These are phyloP conservation scores for Mangifera indica DNA, from an alignment of 345 rosid species.

Conservation along the genomic window DNA sequence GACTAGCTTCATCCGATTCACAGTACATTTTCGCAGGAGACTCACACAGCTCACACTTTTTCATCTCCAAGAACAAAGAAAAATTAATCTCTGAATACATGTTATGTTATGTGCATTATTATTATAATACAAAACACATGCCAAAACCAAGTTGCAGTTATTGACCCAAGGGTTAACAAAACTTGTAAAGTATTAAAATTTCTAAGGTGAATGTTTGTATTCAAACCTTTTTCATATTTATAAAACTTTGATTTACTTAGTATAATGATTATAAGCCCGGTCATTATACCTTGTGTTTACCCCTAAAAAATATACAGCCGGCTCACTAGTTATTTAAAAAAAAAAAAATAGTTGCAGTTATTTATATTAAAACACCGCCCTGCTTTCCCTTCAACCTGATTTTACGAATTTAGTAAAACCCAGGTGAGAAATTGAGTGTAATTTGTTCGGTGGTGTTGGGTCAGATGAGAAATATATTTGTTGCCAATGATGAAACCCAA, in stretches of 20 bases:
- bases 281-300: too few relatives aligned
- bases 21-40: conserved; percentile 44
- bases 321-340: too few relatives aligned
- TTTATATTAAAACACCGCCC: conserved; percentile 12
- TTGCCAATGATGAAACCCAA: neutral
- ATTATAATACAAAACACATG: conserved; percentile 25
- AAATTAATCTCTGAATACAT: neutral
- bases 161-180: too few relatives aligned
- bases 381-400: neutral
- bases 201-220: too few relatives aligned
- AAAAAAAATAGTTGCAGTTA: conserved; percentile 33
- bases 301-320: too few relatives aligned
- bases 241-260: too few relatives aligned
- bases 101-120: conserved; percentile 1
- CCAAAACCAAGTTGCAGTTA: conserved; percentile 28
- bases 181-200: too few relatives aligned
- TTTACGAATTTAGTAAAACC: neutral
- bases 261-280: too few relatives aligned
- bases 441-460: conserved; percentile 20
- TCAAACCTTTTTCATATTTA: too few relatives aligned
- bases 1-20: conserved; percentile 52
- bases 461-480: conserved; percentile 3
- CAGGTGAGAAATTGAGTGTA: neutral
- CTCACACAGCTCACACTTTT: conserved; percentile 57
- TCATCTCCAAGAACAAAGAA: conserved; percentile 25